Conservation (phyloP, 2,329 filamentous ascomycete species). For the Aspergillus spinulosporus region DNA sequence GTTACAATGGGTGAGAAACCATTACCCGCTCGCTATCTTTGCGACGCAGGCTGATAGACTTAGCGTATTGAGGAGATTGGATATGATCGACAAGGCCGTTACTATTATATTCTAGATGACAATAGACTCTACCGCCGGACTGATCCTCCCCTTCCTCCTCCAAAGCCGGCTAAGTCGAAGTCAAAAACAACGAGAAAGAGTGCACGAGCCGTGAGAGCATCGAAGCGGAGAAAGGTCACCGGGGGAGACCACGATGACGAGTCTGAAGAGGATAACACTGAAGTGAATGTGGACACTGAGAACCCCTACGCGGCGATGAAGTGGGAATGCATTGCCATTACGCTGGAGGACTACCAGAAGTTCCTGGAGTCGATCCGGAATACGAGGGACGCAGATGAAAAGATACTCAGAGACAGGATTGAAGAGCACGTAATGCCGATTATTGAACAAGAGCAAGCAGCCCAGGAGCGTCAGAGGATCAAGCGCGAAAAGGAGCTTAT, state of each 20-base stretch:
- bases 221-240: slow-evolving; percentile 66
- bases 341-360: slow-evolving; percentile 70
- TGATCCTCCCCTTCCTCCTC: slow-evolving; percentile 65
- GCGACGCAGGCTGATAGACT: neutral
- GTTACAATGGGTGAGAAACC: slow-evolving; percentile 70
- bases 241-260: slow-evolving; percentile 41
- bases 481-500: slow-evolving; percentile 78
- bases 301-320: slow-evolving; percentile 72
- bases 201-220: slow-evolving; percentile 63
- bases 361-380: slow-evolving; percentile 72
- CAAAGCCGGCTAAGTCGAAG: slow-evolving; percentile 60
- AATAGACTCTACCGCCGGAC: slow-evolving; percentile 87
- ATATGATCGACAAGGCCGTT: slow-evolving; percentile 83
- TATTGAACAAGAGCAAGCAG: slow-evolving; percentile 72
- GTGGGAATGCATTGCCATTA: slow-evolving; percentile 91
- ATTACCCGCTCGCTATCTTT: neutral
- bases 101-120: slow-evolving; percentile 89
- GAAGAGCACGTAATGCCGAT: slow-evolving; percentile 78
- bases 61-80: slow-evolving; percentile 57
- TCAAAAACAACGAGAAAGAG: slow-evolving; percentile 66
- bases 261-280: slow-evolving; percentile 46
- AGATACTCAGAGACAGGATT: slow-evolving; percentile 69
- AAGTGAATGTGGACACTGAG: slow-evolving; percentile 44
- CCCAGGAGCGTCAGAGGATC: slow-evolving; percentile 68
- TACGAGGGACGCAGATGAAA: slow-evolving; percentile 82